A percentile compares a stretch with the other conserved stretches of the same genome.
These are phyloP conservation scores for Solanum peruvianum DNA, from an alignment of 257 asterid genomes.

Conservation along the genomic window DNA sequence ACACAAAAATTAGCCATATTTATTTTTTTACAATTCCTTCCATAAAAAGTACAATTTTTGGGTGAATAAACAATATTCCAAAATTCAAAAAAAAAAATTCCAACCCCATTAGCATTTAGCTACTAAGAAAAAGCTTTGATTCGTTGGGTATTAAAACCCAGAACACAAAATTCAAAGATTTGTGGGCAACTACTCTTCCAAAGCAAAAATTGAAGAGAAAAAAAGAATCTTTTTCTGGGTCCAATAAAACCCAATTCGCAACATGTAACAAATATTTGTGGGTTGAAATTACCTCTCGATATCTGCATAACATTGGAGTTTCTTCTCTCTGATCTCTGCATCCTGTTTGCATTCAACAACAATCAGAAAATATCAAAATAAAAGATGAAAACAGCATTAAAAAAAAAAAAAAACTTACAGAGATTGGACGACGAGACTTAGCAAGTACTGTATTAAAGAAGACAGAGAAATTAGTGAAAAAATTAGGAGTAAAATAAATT, in stretches of 20 bases:
- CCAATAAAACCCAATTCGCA: neutral
- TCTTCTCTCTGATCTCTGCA: conserved; percentile 51
- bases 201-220: neutral
- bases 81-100: neutral
- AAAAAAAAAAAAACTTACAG: conserved; percentile 27
- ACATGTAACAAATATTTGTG: neutral
- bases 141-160: neutral
- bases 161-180: neutral
- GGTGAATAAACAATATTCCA: neutral
- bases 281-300: conserved; percentile 51
- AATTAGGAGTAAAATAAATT: neutral
- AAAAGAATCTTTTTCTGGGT: neutral
- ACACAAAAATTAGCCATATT: neutral
- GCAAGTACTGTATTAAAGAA: conserved; percentile 30
- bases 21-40: neutral
- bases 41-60: neutral
- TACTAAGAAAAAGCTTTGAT: neutral
- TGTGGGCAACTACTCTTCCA: no score
- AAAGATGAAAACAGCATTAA: neutral
- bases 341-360: conserved; percentile 28
- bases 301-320: conserved; percentile 68
- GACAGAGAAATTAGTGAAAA: conserved; percentile 17
- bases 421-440: conserved; percentile 61
- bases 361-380: neutral
- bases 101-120: neutral